A percentile compares a stretch with the other conserved stretches of the same genome.
phyloP scores from a whole-genome alignment of 441 rosid genomes.

The Mallotus japonicus region DNA sequence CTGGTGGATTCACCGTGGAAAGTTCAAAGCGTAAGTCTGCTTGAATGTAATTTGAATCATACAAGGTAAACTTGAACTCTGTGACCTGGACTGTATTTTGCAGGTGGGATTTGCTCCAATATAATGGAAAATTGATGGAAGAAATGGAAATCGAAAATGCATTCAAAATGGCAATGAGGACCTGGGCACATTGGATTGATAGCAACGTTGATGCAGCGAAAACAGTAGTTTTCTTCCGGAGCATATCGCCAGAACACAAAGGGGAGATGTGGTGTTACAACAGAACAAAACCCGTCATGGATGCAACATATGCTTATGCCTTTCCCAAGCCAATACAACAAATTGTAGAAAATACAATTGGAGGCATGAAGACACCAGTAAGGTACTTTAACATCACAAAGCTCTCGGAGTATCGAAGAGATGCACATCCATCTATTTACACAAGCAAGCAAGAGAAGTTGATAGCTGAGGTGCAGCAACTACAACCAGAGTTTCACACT shows the following conservation, averaged over 20 bases:
- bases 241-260: slow-evolving; percentile 46
- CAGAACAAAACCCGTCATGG: slow-evolving; percentile 45
- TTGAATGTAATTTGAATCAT: not conserved
- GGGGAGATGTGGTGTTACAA: slow-evolving; percentile 37
- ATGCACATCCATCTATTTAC: slow-evolving; percentile 69
- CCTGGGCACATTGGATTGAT: slow-evolving; percentile 70
- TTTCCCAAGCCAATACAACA: slow-evolving; percentile 39
- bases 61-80: not conserved
- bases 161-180: slow-evolving; percentile 43
- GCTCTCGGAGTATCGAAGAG: slow-evolving; percentile 59
- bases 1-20: slow-evolving; percentile 68
- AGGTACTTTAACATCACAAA: slow-evolving; percentile 61
- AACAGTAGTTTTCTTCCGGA: slow-evolving; percentile 57
- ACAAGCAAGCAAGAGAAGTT: slow-evolving; percentile 36
- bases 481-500: slow-evolving; percentile 41
- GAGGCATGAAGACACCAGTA: slow-evolving; percentile 50
- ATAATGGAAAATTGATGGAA: slow-evolving; percentile 27
- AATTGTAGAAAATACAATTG: slow-evolving; percentile 40
- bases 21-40: slow-evolving; percentile 41
- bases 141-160: slow-evolving; percentile 42
- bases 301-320: slow-evolving; percentile 31
- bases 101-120: slow-evolving; percentile 48
- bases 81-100: slow-evolving; percentile 25
- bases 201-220: slow-evolving; percentile 40
- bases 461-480: slow-evolving; percentile 30